These are phyloP conservation scores for Termitomyces sp. DNA, from an alignment of 768 basidiomycete species.

Conservation along the genomic window DNA sequence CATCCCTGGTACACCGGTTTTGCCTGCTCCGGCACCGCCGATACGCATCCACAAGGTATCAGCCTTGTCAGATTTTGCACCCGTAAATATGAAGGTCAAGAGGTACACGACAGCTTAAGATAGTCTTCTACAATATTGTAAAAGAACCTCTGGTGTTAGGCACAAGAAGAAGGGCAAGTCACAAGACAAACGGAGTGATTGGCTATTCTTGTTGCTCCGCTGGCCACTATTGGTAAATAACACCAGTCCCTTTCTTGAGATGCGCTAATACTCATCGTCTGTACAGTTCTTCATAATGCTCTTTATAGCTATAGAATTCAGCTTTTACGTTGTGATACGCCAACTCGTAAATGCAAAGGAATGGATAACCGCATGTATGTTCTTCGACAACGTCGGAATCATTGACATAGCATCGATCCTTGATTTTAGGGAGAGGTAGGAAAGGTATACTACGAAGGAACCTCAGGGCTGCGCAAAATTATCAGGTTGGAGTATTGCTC, in stretches of 20 bases:
- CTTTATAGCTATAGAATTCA: slow-evolving; percentile 81
- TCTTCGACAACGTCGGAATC: background rate
- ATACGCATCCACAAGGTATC: slow-evolving; percentile 72
- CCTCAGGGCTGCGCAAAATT: slow-evolving; percentile 68
- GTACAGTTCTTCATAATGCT: slow-evolving; percentile 80
- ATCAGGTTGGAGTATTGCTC: slow-evolving; percentile 44
- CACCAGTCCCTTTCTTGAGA: background rate
- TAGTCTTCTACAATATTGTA: background rate
- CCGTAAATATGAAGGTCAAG: slow-evolving; percentile 80
- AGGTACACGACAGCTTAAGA: slow-evolving; percentile 37
- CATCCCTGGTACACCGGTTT: slow-evolving; percentile 33
- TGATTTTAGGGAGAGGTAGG: slow-evolving; percentile 68
- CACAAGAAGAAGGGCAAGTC: slow-evolving; percentile 30
- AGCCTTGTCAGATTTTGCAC: slow-evolving; percentile 84
- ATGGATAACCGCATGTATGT: slow-evolving; percentile 81
- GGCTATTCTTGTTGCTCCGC: slow-evolving; percentile 70
- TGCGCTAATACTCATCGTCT: slow-evolving; percentile 27
- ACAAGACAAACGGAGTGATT: slow-evolving; percentile 62
- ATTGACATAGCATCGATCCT: background rate
- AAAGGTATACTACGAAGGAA: slow-evolving; percentile 74
- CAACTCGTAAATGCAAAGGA: slow-evolving; percentile 95
- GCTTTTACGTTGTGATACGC: slow-evolving; percentile 79
- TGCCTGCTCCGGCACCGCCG: slow-evolving; percentile 15
- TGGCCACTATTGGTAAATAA: slow-evolving; percentile 76
- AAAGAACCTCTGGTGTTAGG: slow-evolving; percentile 7